A percentile compares a stretch with the other conserved stretches of the same genome.
Conservation (phyloP, 306 rosid genomes). For the Malus fusca region DNA sequence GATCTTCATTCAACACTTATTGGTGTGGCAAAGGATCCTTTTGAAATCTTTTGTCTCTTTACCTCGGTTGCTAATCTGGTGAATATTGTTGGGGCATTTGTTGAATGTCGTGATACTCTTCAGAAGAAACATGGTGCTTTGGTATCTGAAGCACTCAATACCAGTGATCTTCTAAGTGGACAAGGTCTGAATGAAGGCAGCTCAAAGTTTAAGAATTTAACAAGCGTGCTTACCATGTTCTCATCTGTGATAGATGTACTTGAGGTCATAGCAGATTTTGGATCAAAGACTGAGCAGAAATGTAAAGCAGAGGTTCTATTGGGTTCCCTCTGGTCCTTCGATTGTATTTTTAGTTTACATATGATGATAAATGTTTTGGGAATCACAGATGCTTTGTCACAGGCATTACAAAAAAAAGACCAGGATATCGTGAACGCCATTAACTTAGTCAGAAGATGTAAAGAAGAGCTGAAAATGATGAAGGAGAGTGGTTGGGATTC, state of each 20-base stretch:
- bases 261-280: not conserved
- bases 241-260: not conserved
- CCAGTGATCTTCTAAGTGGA: not conserved
- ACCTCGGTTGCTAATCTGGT: not conserved
- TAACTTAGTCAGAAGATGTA: not conserved
- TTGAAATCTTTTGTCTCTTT: not conserved
- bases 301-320: not conserved
- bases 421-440: conserved; percentile 16
- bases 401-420: conserved; percentile 8
- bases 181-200: not conserved
- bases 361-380: not conserved
- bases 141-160: not conserved
- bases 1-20: conserved; percentile 3
- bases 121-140: not conserved
- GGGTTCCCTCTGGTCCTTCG: not conserved
- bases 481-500: conserved; percentile 8
- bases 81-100: not conserved
- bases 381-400: not conserved
- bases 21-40: not conserved
- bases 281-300: not conserved
- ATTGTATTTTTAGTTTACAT: not conserved
- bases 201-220: not conserved
- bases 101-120: not conserved
- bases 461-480: not conserved
- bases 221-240: not conserved